These are phyloP conservation scores for Pseudonitzschia multiseries DNA, from an alignment of 108 stramenopile genomes.

Conservation along the genomic window DNA sequence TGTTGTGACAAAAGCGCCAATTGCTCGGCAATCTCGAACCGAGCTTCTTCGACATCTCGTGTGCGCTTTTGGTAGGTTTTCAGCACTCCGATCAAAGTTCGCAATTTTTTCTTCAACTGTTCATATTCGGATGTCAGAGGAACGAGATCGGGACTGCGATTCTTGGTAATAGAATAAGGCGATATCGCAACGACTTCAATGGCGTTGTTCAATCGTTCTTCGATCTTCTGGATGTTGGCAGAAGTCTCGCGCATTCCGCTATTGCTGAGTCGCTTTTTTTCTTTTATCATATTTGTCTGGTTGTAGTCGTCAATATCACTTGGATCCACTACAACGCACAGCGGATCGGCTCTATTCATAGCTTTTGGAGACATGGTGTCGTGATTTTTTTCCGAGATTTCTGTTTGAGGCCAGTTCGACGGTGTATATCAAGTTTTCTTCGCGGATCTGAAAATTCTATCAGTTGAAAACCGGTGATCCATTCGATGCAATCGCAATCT, in stretches of 20 bases:
- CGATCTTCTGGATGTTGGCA: constrained; percentile 5
- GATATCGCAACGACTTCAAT: constrained; percentile 6
- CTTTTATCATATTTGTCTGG: not conserved
- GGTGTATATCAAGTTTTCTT: not conserved
- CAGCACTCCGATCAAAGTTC: not conserved
- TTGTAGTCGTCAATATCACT: not conserved
- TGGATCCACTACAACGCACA: not conserved
- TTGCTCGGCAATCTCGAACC: constrained; percentile 8
- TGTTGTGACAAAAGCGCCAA: constrained; percentile 1
- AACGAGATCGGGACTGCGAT: constrained; percentile 36
- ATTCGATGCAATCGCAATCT: no score
- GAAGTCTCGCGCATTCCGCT: not conserved
- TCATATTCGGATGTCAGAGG: constrained; percentile 23
- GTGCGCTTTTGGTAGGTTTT: constrained; percentile 7
- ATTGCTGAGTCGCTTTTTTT: not conserved
- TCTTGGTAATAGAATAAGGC: constrained; percentile 3
- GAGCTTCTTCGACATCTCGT: constrained; percentile 2
- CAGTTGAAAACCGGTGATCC: no score
- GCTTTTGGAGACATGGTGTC: no score
- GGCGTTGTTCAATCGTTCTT: constrained; percentile 21
- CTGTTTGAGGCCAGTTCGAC: no score
- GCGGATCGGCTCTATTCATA: not conserved
- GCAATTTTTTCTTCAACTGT: constrained; percentile 19
- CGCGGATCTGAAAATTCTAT: not conserved
- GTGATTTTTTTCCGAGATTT: no score